A percentile compares a stretch with the other conserved stretches of the same genome.
Evolutionary conservation across 2,329 filamentous ascomycete species (phyloP).

Genomic region (Epichloe brachyelytri): DNA sequence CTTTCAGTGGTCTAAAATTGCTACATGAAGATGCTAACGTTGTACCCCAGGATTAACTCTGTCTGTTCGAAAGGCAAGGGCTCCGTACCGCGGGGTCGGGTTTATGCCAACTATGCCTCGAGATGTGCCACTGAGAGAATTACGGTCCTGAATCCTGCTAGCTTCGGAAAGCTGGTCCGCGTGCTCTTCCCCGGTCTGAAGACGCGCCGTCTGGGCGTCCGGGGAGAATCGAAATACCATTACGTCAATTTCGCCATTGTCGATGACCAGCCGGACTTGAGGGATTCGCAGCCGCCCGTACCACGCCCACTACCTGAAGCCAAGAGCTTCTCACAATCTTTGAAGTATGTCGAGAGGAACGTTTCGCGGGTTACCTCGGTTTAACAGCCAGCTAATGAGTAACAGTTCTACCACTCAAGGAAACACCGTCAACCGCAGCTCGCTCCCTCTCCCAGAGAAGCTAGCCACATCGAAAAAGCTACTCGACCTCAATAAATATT

Average conservation of each 20-base stretch:
- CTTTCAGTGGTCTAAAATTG: not conserved
- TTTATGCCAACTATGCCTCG: constrained; percentile 91
- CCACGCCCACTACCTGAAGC: constrained; percentile 37
- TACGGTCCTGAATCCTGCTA: constrained; percentile 89
- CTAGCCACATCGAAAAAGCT: constrained; percentile 10
- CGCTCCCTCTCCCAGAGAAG: constrained; percentile 18
- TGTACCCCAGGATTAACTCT: constrained; percentile 49
- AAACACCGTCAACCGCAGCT: constrained; percentile 13
- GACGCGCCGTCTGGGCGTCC: constrained; percentile 79
- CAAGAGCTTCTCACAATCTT: constrained; percentile 32
- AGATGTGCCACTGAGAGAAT: constrained; percentile 88
- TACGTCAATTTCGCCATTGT: constrained; percentile 59
- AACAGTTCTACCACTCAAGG: constrained; percentile 19
- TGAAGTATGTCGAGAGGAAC: constrained; percentile 29
- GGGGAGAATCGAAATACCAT: constrained; percentile 97
- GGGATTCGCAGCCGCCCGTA: constrained; percentile 32
- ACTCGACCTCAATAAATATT: constrained; percentile 5
- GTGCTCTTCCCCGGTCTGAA: constrained; percentile 94
- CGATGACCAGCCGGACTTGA: constrained; percentile 40
- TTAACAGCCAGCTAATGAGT: constrained; percentile 9
- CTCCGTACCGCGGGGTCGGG: constrained; percentile 81
- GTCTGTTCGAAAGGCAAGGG: constrained; percentile 64
- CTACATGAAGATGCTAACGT: constrained; percentile 2
- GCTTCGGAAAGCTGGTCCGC: constrained; percentile 91
- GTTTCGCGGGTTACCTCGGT: not conserved